Evolutionary conservation across 371 early-diverging fungal genomes (phyloP), one percentile per base, ranked within the genome.

Genomic region (Haplosporangium sp.): DNA sequence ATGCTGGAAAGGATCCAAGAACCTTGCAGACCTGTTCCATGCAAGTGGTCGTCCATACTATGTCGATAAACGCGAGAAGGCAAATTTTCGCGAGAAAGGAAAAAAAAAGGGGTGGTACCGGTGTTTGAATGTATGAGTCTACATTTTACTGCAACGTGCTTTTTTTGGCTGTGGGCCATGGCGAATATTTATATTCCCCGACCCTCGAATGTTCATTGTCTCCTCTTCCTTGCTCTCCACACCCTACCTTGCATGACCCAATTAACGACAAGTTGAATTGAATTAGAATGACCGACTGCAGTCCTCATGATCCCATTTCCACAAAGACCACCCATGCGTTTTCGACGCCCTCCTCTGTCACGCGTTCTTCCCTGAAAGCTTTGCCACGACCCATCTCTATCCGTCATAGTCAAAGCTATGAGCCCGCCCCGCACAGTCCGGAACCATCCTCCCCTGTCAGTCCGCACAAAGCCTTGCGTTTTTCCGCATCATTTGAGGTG

Each of bases 331-430:
- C 46, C 42, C 55, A 59, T 47, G 61, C 52, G 55, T 58, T 37
- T 10, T 43, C 48, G 20, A 23, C 72, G 14, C 57, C 60, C 40
- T 38, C 68, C 29, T 13, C 50, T 37, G 6, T 56, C 13, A 50
- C 59, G 9, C 45, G 7, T n/a, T 8, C 42, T 7, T 64, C 65
- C 42, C 12, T 64, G 10, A 74, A 66, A 51, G 76, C 66, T 14
- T 70, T 69, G 9, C 70, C 76, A 7, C 70, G 70, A 18, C 76
- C 70, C 4, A 51, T 75, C 40, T 79, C 73, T 45, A 66, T 73
- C 59, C 73, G 69, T 29, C 73, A 79, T 56, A 73, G 73, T 40
- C 73, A 72, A 57, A 72, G 65, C 59, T 68, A 68, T 57, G 64
- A 67, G 42, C 73, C 73, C 16, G 46, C 65, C 12, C 67, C 62